Conservation (phyloP, 331 rosid genomes). For the Malus hybrid region DNA sequence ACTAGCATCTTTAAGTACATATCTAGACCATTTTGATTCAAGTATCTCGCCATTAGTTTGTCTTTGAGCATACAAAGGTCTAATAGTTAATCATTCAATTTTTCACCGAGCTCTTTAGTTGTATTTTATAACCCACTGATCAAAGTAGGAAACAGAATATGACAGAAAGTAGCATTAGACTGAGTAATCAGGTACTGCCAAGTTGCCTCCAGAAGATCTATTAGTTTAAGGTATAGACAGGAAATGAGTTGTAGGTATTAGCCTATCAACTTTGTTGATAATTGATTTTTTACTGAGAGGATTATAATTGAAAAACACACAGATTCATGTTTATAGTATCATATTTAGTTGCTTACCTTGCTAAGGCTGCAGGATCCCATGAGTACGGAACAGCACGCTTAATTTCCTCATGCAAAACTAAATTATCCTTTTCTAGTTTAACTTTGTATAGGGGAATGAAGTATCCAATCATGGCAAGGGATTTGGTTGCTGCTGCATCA, state of each 20-base stretch:
- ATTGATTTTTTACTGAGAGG: not conserved
- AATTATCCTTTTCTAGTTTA: constrained; percentile 39
- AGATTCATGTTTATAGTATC: not conserved
- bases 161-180: not conserved
- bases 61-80: not conserved
- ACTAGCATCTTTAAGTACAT: not conserved
- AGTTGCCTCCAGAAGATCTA: not conserved
- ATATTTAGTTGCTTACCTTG: constrained; percentile 49
- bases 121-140: not conserved
- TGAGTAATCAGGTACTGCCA: not conserved
- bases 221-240: not conserved
- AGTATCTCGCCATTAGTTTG: not conserved
- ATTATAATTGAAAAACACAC: not conserved
- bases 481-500: constrained; percentile 84
- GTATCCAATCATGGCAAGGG: constrained; percentile 93
- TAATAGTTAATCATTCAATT: not conserved
- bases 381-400: constrained; percentile 82
- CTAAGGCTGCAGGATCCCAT: constrained; percentile 95
- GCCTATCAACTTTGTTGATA: not conserved
- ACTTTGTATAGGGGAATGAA: constrained; percentile 59
- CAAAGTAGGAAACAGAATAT: not conserved
- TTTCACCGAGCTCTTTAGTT: not conserved
- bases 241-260: not conserved
- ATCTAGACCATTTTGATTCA: not conserved
- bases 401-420: constrained; percentile 66